These are phyloP conservation scores for Aspergillus tanneri DNA, from an alignment of 2,329 filamentous ascomycete genomes.

Conservation along the genomic window DNA sequence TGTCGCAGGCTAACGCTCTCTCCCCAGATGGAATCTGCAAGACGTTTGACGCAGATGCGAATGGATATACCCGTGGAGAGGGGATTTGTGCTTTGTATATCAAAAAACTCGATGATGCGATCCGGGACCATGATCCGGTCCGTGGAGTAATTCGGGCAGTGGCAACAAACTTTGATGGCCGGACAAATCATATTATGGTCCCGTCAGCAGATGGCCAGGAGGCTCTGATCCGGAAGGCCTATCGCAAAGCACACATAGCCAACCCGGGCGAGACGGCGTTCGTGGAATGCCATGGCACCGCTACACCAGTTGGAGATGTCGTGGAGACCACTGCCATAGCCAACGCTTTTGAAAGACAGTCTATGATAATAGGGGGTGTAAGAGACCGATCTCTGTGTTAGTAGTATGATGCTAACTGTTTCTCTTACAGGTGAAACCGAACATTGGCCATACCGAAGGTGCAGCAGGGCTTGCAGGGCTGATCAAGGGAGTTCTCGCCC, in stretches of 20 bases:
- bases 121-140: constrained; percentile 40
- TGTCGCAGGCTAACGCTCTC: constrained; percentile 32
- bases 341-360: neutral
- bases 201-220: constrained; percentile 19
- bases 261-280: constrained; percentile 9
- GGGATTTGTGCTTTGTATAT: constrained; percentile 48
- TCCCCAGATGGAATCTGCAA: constrained; percentile 48
- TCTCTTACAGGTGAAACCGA: constrained; percentile 19
- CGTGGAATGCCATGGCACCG: constrained; percentile 19
- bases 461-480: constrained; percentile 20
- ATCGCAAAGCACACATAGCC: constrained; percentile 6
- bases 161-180: constrained; percentile 14
- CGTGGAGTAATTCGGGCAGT: constrained; percentile 10
- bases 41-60: constrained; percentile 47
- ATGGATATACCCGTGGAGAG: constrained; percentile 55
- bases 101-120: constrained; percentile 48
- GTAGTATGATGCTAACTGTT: neutral
- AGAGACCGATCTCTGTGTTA: neutral
- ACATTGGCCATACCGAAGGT: constrained; percentile 25
- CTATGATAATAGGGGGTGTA: constrained; percentile 9
- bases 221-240: constrained; percentile 14
- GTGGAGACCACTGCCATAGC: constrained; percentile 9
- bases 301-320: constrained; percentile 12
- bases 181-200: constrained; percentile 14
- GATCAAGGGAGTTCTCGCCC: constrained; percentile 20